Percentiles rank a stretch among this genome's conserved stretches.
These are phyloP conservation scores for Coemansia sp. DNA, from an alignment of 192 early-diverging fungal genomes.

Conservation along the genomic window DNA sequence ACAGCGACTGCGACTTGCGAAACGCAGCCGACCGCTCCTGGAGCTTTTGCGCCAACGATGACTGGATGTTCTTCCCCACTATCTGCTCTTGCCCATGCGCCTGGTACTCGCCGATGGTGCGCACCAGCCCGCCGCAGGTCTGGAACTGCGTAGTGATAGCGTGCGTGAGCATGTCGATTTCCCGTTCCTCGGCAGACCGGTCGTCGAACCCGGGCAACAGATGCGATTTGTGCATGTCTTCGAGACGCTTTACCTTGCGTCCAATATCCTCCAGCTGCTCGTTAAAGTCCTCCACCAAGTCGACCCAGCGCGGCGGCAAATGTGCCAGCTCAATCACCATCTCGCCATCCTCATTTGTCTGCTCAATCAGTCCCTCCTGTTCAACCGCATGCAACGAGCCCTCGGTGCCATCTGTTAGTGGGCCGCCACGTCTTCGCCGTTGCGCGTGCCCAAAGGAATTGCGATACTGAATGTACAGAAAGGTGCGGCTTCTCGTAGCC, in stretches of 20 bases:
- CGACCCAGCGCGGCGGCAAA: conserved; percentile 93
- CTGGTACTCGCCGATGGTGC: conserved; percentile 65
- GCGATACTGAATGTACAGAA: conserved; percentile 92
- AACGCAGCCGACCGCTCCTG: conserved; percentile 84
- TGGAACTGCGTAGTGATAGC: conserved; percentile 92
- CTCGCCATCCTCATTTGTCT: conserved; percentile 70
- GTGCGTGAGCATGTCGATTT: conserved; percentile 80
- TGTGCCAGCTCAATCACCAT: conserved; percentile 87
- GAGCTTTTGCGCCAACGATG: conserved; percentile 82
- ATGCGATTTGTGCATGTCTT: conserved; percentile 84
- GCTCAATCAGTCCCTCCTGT: conserved; percentile 58
- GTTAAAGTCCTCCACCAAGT: conserved; percentile 87
- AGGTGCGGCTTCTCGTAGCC: conserved; percentile 89
- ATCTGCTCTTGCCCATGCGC: conserved; percentile 62
- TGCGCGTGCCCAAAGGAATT: conserved; percentile 78
- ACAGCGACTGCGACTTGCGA: conserved; percentile 84
- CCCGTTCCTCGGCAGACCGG: conserved; percentile 71
- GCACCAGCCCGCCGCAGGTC: conserved; percentile 76
- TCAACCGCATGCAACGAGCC: conserved; percentile 21
- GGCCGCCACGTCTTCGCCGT: conserved; percentile 48
- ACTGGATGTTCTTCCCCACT: conserved; percentile 86
- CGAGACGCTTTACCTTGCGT: conserved; percentile 63
- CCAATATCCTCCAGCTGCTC: conserved; percentile 68
- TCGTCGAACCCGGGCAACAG: conserved; percentile 95
- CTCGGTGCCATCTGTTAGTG: conserved; percentile 11